These are phyloP conservation scores for Primulina eburnea DNA, from an alignment of 257 asterid species.

Conservation along the genomic window DNA sequence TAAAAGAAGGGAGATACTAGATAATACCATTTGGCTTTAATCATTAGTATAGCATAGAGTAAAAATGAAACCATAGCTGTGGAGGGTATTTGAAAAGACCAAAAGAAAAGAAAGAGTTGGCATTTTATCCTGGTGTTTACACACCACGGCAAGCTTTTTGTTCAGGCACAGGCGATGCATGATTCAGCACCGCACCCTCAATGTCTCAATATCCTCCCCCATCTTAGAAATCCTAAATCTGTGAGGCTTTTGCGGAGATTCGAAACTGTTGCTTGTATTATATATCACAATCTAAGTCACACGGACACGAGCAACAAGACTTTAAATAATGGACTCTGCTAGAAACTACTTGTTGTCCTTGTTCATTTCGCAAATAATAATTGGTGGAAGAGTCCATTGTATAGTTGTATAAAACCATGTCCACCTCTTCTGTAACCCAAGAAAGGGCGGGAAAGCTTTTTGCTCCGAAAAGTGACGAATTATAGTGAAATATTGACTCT, in stretches of 20 bases:
- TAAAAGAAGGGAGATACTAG: background rate
- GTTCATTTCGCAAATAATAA: background rate
- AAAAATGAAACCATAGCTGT: background rate
- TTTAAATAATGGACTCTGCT: background rate
- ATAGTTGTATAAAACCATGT: background rate
- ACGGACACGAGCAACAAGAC: background rate
- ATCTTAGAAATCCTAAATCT: background rate
- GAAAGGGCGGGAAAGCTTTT: background rate
- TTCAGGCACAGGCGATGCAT: slow-evolving; percentile 1
- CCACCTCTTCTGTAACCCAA: background rate
- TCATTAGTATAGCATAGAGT: background rate
- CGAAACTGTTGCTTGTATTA: background rate
- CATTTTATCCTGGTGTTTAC: background rate
- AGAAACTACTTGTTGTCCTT: background rate
- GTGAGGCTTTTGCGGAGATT: background rate
- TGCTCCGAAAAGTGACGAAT: background rate
- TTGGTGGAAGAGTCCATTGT: background rate
- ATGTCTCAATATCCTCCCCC: background rate
- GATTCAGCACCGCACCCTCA: background rate
- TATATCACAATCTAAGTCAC: background rate
- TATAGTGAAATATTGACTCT: background rate
- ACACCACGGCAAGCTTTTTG: background rate
- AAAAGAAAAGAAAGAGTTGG: background rate
- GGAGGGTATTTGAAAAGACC: background rate
- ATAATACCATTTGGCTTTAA: background rate